Evolutionary conservation across 2,329 filamentous ascomycete genomes (phyloP), one percentile per base, ranked within the genome.

Genomic region (Exophiala oligosperma): DNA sequence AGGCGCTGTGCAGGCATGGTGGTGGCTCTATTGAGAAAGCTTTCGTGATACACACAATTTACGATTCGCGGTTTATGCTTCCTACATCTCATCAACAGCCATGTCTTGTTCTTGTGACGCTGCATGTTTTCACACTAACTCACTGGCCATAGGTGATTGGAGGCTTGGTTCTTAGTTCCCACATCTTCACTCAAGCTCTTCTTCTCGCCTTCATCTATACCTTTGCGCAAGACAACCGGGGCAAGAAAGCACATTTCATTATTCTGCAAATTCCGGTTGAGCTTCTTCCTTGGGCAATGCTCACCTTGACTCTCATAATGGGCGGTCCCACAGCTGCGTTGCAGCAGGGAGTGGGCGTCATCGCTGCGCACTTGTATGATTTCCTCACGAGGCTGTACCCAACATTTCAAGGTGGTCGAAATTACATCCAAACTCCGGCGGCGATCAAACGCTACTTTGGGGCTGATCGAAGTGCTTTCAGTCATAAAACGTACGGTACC

Each of bases 351-450:
- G 90, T 84, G 35, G 94, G 94, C n/a, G 80, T 99, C 9, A 64
- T 96, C 44, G 90, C 92, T 11, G 92, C 92, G 3, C 94, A 99
- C 72, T 69, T 94, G 21, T 96, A 91, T 74, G 90, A 97, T 71
- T 99, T 97, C 70, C 74, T 97, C 50, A 91, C 90, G 1, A 84
- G 90, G 49, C 81, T 97, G 43, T 97, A 92, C 80, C 94, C 94
- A 4, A 85, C 90, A 55, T 94, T 94, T 70, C 93, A 92, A 32
- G 90, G 90, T 56, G 94, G 94, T 0, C 80, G 79, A 52, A 96
- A 92, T 69, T 81, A 88, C 49, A 79, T 97, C 37, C 79, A 81
- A 12, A 94, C 92, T 0, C 94, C 94, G 2, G 72, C 73, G 4
- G 86, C 92, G 65, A 75, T 97, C 57, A 85, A 84, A 59, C 81